Base-by-base conservation (phyloP, 306 rosid genomes). In the Citrullus amarus region DNA sequence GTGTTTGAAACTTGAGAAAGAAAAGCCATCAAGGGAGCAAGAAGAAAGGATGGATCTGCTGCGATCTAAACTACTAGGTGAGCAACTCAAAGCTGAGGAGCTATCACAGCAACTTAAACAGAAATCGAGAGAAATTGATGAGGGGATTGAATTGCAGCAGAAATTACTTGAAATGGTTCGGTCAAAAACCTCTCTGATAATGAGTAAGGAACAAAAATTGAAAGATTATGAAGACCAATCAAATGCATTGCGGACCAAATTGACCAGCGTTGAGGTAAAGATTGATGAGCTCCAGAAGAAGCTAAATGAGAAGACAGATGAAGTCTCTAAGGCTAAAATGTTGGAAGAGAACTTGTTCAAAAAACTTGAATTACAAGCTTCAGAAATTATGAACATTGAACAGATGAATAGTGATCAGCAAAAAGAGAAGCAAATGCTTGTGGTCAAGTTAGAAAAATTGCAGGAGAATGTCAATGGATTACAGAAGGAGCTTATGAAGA, bases 81-180 rank as follows among this genome's bases (percentile, higher is more conserved):
- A 81, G 60, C 89, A 82, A 10, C 75, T 81, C 1, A 85, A 81
- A 78, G 81, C 85, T 4, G 82, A 84, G 9, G 86, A 86, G 63
- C 83, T 92, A 9, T 85, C 83, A 56, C 71, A 68, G 70, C 82
- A 67, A 79, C 82, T 88, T 36, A 36, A 58, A 25, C 80, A 75
- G 17, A 86, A 79, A 83, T 73, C 79, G 20, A 78, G 39, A 81
- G 88, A 92, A 71, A 80, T 81, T 12, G 89, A 88, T 3, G 89
- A 88, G 78, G 86, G 84, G 25, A 80, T 83, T 82, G 75, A 53
- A 75, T 78, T 89, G 36, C 96, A 89, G n/a, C 85, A 57, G 50
- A 83, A 62, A 25, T 86, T 91, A 63, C 51, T 84, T 12, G 83
- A 80, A 53, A 50, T 83, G 51, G 79, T 88, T 60, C 88, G 81